Evolutionary conservation across 768 basidiomycete species (phyloP), one percentile per base, ranked within the genome.

Genomic region (Inosperma sp.): DNA sequence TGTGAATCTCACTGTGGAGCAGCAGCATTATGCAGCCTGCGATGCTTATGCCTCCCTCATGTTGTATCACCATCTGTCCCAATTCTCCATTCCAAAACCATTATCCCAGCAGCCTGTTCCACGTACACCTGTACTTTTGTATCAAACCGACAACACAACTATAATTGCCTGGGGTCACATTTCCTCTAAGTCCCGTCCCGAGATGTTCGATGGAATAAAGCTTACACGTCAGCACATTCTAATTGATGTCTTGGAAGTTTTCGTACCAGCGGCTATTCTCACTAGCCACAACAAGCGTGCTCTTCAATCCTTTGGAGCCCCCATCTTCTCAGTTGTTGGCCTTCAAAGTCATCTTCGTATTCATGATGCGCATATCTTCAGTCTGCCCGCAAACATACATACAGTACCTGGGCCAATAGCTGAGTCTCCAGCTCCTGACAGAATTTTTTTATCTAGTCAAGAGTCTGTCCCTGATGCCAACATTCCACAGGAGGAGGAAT

Each of bases 61-160:
- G 22, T 45, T 51, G 48, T 69, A 21, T 33, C 30, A 30, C 60
- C 64, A 48, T 52, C 68, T 56, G 17, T 55, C n/a, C 14, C 51
- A 2, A 35, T 57, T 37, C 50, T 48, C 2, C 29, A 59, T 35
- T 61, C 65, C 48, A 43, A 59, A 30, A 30, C 49, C 27, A 6
- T 30, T 59, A 4, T 35, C 55, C 13, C 2, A 4, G 3, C 16
- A 43, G 5, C 39, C 29, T n/a, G 2, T 41, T 19, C 52, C 55
- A 7, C 17, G 12, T 13, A 49, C 47, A 5, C 34, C 54, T 33
- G 42, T 59, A 10, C 42, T 56, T 13, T 27, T 59, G 4, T 53
- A 35, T 17, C 26, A 34, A 9, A 12, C 30, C 5, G 57, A 58
- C 23, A 53, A 53, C 19, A n/a, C 43, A 3, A 51, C 9, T 4